These are phyloP conservation scores for Coniochaeta sp. DNA, from an alignment of 2,329 filamentous ascomycete genomes.

Conservation along the genomic window DNA sequence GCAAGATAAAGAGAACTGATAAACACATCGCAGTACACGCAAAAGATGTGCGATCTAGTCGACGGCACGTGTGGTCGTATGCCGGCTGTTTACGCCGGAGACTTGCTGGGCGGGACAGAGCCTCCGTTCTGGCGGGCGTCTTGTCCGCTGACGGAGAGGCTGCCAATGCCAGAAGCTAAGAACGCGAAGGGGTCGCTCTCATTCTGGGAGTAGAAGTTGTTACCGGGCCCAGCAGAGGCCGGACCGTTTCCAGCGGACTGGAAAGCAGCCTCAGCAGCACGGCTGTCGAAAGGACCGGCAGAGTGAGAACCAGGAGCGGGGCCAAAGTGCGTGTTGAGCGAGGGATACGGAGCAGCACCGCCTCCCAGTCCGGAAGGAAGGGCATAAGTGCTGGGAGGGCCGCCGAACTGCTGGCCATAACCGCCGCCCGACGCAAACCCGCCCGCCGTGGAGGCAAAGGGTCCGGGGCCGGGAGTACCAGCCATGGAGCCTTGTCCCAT, in stretches of 20 bases:
- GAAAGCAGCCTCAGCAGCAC: slow-evolving; percentile 90
- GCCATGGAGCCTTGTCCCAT: slow-evolving; percentile 87
- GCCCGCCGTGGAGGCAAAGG: slow-evolving; percentile 62
- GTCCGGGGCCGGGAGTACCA: slow-evolving; percentile 70
- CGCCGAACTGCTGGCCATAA: slow-evolving; percentile 76
- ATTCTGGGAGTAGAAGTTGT: slow-evolving; percentile 58
- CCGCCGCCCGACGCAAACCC: slow-evolving; percentile 58
- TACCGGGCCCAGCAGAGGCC: slow-evolving; percentile 67
- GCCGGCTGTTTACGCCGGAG: slow-evolving; percentile 39
- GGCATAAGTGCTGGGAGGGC: slow-evolving; percentile 80
- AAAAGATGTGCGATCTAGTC: slow-evolving; percentile 14
- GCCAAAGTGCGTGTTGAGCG: slow-evolving; percentile 75
- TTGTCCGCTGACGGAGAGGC: slow-evolving; percentile 61
- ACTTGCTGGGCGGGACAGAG: slow-evolving; percentile 50
- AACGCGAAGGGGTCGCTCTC: slow-evolving; percentile 76
- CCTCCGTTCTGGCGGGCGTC: slow-evolving; percentile 58
- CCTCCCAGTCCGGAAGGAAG: slow-evolving; percentile 80
- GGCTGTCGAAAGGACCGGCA: slow-evolving; percentile 84
- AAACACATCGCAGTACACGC: slow-evolving; percentile 19
- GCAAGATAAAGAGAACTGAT: slow-evolving; percentile 21
- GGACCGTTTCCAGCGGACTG: slow-evolving; percentile 78
- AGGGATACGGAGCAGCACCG: slow-evolving; percentile 70
- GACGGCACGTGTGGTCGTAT: neutral
- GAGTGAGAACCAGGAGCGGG: slow-evolving; percentile 73
- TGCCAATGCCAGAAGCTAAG: slow-evolving; percentile 65